Evolutionary conservation across 2,329 filamentous ascomycete genomes (phyloP), one percentile per base, ranked within the genome.

Genomic region (Penicillium crustosum): DNA sequence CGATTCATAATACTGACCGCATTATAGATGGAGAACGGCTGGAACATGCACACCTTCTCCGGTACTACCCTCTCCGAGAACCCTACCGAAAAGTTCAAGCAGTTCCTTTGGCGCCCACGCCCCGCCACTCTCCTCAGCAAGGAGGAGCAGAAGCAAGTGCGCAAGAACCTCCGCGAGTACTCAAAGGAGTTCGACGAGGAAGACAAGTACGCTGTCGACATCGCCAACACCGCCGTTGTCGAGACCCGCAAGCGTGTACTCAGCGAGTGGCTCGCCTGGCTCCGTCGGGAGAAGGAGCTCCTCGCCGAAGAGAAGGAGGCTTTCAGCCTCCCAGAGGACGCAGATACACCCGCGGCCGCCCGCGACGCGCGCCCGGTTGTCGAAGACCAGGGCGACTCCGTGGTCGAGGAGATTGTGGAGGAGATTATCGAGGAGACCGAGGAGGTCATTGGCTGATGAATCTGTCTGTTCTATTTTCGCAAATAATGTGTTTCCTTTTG

Each of bases 151-250:
- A 96, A 97, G 83, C 85, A 89, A 71, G 91, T 97, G 71, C 93
- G 95, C 81, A 97, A 96, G 86, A 99, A 97, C 79, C 87, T 99
- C 55, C 90, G 93, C 67, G 94, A 97, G 78, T 99, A 97, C 86
- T 91, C 88, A 76, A 90, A 91, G 73, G 83, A 90, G 65, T 99
- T 99, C 76, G 94, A 99, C 68, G 91, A 96, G 79, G 89, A 96
- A 75, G 95, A 99, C 77, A 86, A 89, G 63, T 92, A 95, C 73
- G 92, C 93, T 73, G 93, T 93, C 72, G 93, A 93, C 61, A 93
- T 91, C 55, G 94, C 93, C 68, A 94, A 97, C 79, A 86, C 93
- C 70, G 93, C 93, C 36, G 92, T 99, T 50, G 89, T 99, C 61
- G 93, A 97, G 78, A 87, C 86, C 66, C 86, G 94, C 67, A 87